Base-by-base conservation (phyloP, 208 protist genomes). In the Naegleria gruberi region DNA sequence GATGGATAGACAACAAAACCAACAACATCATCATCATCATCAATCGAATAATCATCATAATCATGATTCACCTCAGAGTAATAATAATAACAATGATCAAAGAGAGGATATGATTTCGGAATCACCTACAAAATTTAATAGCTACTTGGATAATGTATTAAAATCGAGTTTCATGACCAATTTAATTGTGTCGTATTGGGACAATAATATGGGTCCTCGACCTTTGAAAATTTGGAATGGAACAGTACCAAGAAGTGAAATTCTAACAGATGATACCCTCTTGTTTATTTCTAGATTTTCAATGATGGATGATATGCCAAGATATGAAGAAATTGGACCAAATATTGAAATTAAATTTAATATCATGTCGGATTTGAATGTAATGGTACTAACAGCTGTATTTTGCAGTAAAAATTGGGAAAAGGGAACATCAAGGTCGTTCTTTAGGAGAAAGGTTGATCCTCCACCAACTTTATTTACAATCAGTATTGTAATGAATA, bases 281-380 rank as follows among this genome's bases (percentile, higher is more conserved):
- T 30, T 65, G 51, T 86, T 86, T n/a, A 86, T 86, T 47, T 37
- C 82, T 17, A 86, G 43, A 30, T 86, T 86, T 86, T 42, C 82
- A 17, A 0, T 86, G 5, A 46, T 86, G 15, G 82, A 86, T 86
- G 82, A 86, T 5, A 23, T 86, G 82, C 42, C 82, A 26, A 86
- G 43, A 43, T 26, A 47, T 30, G 82, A 86, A 34, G 41, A 86
- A 40, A 44, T 86, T 86, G 82, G 41, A 42, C n/a, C 37, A 46
- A 46, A 42, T 15, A 46, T 86, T 86, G 82, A 86, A 86, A 30
- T 86, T 10, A 86, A 86, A 46, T 86, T 86, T 37, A 86, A 86
- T 46, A 40, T 86, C 34, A 42, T 46, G 42, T 42, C 15, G 4
- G 82, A 86, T 86, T 17, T 47, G 17, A 46, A 46, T 46, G 34